Evolutionary conservation across 1,284 basidiomycete genomes (phyloP).

Genomic region (Ceratobasidium sp.): DNA sequence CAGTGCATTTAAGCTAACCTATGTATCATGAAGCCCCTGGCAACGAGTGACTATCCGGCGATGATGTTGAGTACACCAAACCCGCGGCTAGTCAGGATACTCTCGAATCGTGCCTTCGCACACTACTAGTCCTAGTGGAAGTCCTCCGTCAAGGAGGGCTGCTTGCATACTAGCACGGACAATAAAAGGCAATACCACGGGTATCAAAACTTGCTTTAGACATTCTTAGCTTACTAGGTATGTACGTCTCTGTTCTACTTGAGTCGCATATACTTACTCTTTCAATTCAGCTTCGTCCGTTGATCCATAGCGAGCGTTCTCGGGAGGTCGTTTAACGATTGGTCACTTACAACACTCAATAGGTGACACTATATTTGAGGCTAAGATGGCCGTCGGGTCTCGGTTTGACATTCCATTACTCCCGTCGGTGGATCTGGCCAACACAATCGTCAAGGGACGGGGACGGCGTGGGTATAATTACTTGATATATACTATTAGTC

Average conservation of each 20-base stretch:
- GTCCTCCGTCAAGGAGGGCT: neutral
- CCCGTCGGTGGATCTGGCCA: conserved; percentile 15
- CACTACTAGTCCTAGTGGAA: neutral
- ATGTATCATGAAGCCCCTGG: too few species aligned
- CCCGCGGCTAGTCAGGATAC: too few species aligned
- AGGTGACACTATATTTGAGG: conserved; percentile 18
- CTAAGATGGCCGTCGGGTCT: conserved; percentile 34
- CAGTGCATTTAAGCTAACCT: too few species aligned
- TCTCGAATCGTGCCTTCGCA: too few species aligned
- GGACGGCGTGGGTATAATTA: neutral
- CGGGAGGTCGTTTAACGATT: conserved; percentile 18
- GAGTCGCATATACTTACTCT: neutral
- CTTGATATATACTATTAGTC: neutral
- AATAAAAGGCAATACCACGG: neutral
- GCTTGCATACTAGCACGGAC: conserved; percentile 1
- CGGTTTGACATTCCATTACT: conserved; percentile 16
- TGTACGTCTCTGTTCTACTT: neutral
- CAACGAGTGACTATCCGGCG: too few species aligned
- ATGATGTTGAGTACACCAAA: too few species aligned
- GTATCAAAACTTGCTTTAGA: neutral
- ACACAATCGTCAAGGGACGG: neutral
- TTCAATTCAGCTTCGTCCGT: neutral
- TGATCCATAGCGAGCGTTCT: conserved; percentile 2
- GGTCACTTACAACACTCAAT: conserved; percentile 26
- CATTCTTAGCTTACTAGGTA: conserved; percentile 19